Evolutionary conservation across 768 basidiomycete species (phyloP).

Genomic region (Collybia sp.): DNA sequence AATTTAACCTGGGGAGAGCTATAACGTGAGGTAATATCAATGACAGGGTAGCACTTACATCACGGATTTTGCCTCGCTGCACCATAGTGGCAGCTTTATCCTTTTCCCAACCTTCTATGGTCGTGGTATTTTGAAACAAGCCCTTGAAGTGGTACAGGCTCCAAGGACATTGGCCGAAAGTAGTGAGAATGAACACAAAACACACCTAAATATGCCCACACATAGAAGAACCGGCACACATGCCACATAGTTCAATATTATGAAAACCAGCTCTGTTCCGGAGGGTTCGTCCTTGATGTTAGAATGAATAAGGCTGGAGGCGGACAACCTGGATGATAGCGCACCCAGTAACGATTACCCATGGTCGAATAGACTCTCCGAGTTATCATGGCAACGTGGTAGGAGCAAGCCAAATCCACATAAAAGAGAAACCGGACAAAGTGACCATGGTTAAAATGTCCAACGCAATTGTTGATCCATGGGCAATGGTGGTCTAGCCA

Average conservation of each 20-base stretch:
- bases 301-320: background rate
- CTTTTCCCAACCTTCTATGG: conserved; percentile 98
- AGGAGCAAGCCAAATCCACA: conserved; percentile 86
- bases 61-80: conserved; percentile 78
- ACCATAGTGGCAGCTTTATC: conserved; percentile 87
- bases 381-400: conserved; percentile 83
- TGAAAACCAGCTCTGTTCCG: conserved; percentile 67
- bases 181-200: background rate
- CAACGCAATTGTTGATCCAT: conserved; percentile 94
- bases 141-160: conserved; percentile 87
- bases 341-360: conserved; percentile 47
- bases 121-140: conserved; percentile 79
- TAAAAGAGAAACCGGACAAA: conserved; percentile 91
- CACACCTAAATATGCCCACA: conserved; percentile 88
- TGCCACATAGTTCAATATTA: conserved; percentile 83
- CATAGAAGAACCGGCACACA: conserved; percentile 82
- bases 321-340: background rate
- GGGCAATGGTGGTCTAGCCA: conserved; percentile 82
- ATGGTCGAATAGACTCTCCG: conserved; percentile 50
- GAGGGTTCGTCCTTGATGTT: conserved; percentile 67
- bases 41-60: conserved; percentile 36
- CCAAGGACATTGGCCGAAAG: conserved; percentile 2
- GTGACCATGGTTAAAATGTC: conserved; percentile 85
- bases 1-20: conserved; percentile 64
- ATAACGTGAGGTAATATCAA: conserved; percentile 2